Percentiles rank a stretch among this genome's conserved stretches.
Evolutionary conservation across 345 rosid genomes (phyloP).

Genomic region (Citrus medica): DNA sequence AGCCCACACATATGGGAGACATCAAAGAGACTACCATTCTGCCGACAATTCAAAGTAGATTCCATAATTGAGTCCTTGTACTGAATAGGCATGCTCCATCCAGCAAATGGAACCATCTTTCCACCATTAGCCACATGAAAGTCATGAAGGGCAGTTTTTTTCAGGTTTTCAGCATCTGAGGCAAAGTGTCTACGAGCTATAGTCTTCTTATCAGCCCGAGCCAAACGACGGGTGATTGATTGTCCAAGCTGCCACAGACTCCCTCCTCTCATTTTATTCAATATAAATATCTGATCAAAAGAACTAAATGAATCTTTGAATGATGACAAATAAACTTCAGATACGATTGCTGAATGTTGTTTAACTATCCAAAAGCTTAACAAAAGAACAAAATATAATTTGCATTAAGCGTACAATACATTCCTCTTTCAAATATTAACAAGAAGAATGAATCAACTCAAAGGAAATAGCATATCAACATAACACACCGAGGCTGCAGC

Average conservation of each 20-base stretch:
- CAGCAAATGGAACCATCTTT: slow-evolving; percentile 99
- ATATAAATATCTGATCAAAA: slow-evolving; percentile 25
- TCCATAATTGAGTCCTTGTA: slow-evolving; percentile 98
- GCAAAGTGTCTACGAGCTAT: slow-evolving; percentile 64
- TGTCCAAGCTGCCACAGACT: slow-evolving; percentile 97
- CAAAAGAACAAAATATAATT: not conserved
- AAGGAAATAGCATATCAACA: not conserved
- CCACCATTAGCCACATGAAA: slow-evolving; percentile 79
- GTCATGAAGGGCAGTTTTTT: slow-evolving; percentile 87
- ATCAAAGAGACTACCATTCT: slow-evolving; percentile 86
- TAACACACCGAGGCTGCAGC: not conserved
- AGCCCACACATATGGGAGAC: slow-evolving; percentile 98
- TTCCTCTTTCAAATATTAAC: not conserved
- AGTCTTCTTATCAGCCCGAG: slow-evolving; percentile 69
- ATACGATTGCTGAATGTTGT: not conserved
- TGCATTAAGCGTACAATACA: not conserved
- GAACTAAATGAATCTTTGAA: slow-evolving; percentile 1
- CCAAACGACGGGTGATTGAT: slow-evolving; percentile 75
- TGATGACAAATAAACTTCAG: not conserved
- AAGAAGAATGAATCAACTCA: not conserved
- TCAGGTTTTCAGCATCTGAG: slow-evolving; percentile 66
- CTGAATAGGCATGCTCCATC: slow-evolving; percentile 99
- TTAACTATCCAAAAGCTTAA: not conserved
- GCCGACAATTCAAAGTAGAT: slow-evolving; percentile 88
- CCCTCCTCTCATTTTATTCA: slow-evolving; percentile 80